Percentiles rank a stretch among this genome's conserved stretches.
These are phyloP conservation scores for Penicillium frequentans DNA, from an alignment of 2,329 filamentous ascomycete species.

Conservation along the genomic window DNA sequence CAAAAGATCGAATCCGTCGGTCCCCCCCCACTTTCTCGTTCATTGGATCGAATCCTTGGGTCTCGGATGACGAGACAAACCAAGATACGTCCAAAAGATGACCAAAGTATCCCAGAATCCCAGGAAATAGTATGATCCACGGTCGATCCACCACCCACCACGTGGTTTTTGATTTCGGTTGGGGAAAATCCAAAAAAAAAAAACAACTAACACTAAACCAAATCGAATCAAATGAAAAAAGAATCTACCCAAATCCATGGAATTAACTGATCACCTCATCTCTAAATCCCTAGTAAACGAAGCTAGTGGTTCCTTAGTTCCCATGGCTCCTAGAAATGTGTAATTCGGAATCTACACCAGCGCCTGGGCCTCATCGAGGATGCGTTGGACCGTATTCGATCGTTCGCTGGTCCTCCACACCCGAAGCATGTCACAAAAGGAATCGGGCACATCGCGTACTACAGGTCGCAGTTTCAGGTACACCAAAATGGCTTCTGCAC, in stretches of 20 bases:
- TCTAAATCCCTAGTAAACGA: not conserved
- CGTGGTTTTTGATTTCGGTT: not conserved
- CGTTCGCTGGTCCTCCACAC: constrained; percentile 42
- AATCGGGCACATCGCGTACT: constrained; percentile 18
- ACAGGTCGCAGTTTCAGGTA: constrained; percentile 31
- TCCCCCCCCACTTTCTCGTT: not conserved
- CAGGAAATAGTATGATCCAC: not conserved
- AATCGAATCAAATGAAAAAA: not conserved
- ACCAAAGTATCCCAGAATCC: not conserved
- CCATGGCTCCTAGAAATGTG: not conserved
- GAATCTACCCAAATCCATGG: not conserved
- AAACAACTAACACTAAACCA: too few relatives aligned
- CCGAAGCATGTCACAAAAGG: constrained; percentile 22
- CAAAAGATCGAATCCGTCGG: not conserved
- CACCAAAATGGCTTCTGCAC: constrained; percentile 36
- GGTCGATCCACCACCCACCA: constrained; percentile 2
- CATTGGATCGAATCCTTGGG: not conserved
- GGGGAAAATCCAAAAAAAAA: not conserved
- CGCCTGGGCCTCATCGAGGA: constrained; percentile 34
- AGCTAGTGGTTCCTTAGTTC: not conserved
- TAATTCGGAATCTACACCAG: not conserved
- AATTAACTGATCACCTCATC: not conserved
- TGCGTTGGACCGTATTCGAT: constrained; percentile 37
- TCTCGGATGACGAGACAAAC: not conserved
- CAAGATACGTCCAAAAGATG: not conserved